These are phyloP conservation scores for Leccinum disarticulatum DNA, from an alignment of 768 basidiomycete species.

Conservation along the genomic window DNA sequence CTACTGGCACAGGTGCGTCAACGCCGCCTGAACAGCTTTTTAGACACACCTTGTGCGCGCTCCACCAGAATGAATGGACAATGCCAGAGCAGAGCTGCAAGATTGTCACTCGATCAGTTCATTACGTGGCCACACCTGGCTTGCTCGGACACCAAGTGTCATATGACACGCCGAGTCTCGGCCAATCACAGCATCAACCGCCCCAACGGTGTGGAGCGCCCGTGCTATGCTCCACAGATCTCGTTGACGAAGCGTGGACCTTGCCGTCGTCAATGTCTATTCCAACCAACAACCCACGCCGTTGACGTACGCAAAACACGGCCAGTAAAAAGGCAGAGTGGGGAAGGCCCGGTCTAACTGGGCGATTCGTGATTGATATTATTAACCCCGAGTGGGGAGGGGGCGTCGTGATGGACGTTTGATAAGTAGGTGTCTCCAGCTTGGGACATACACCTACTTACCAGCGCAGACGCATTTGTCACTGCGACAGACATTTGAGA, in stretches of 20 bases:
- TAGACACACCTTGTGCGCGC: constrained; percentile 1
- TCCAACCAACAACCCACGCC: constrained; percentile 1
- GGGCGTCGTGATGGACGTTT: not conserved
- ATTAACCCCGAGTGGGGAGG: constrained; percentile 11
- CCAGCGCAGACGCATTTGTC: constrained; percentile 11
- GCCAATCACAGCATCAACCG: not conserved
- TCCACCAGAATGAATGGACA: not conserved
- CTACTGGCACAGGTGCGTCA: not conserved
- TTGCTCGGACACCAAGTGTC: constrained; percentile 4
- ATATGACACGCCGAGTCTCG: not conserved
- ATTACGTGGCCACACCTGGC: not conserved
- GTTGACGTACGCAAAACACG: constrained; percentile 7
- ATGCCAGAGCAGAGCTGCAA: not conserved
- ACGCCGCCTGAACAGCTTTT: not conserved
- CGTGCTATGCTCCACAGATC: not conserved
- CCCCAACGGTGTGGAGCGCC: not conserved
- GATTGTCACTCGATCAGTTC: not conserved
- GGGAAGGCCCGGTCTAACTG: constrained; percentile 2
- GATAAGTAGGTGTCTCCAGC: constrained; percentile 2
- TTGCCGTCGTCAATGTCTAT: not conserved
- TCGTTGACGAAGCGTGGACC: not conserved
- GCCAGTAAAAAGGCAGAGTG: constrained; percentile 2
- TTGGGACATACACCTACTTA: constrained; percentile 3
- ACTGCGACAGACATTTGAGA: constrained; percentile 9
- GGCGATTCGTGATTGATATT: constrained; percentile 10